Evolutionary conservation across 352 stramenopile genomes (phyloP), one percentile per base, ranked within the genome.

Genomic region (Hyaloperonospora brassicae): DNA sequence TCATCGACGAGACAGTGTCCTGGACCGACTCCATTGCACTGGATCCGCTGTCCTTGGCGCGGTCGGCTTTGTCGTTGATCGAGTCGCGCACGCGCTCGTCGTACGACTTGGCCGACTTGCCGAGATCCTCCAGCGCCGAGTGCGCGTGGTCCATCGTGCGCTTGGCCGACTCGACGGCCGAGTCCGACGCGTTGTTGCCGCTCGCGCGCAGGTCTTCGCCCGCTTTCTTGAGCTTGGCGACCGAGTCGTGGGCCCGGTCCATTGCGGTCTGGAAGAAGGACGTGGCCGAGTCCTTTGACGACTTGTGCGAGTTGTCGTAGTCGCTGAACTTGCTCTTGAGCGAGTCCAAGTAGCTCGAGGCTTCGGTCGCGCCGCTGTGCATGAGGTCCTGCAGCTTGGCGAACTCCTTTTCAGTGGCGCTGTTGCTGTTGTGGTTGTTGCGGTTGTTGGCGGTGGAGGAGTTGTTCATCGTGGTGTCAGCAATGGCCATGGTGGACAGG

Each of bases 271-370:
- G 54, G 42, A 79, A 70, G 50, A 64, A 76, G 22, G 65, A 59
- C 36, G 66, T 64, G 43, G 66, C 48, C 24, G 64, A 66, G 30
- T 76, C 66, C 14, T 56, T 59, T 3, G 65, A 64, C 0, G 63
- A 61, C 21, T 68, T 63, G 66, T 81, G 49, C 23, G 68, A 59
- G n/a, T 53, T 62, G 49, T 82, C 68, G 46, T 76, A 76, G 50
- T 72, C 61, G 24, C 53, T 36, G 30, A 78, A 61, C 51, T 73
- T 73, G 50, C 31, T 56, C 57, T 69, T 73, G 48, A 79, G 64
- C 22, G 60, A 71, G 42, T 67, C 53, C 14, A 73, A 52, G 55
- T 79, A 79, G 34, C 41, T 55, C 0, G 61, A 39, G 0, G 66
- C 62, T 43, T 76, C 64, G 5, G 54, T 49, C 10, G 62, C 51